Base-by-base conservation (phyloP, 129 eudicot species). In the Lonicera japonica region DNA sequence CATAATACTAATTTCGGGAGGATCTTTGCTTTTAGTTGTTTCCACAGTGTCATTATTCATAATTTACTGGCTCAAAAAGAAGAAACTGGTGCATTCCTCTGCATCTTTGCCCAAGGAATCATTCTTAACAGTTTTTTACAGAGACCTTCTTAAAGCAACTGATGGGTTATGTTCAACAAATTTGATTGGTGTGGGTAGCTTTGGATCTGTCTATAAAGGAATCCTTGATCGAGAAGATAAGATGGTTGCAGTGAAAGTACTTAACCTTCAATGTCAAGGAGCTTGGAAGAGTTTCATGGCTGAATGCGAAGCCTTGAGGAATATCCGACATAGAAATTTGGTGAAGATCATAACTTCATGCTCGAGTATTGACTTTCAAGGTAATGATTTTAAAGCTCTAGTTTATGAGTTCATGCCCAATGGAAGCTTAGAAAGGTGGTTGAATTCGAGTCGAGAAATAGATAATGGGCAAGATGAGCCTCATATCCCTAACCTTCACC, bases 201-300 rank as follows among this genome's bases (percentile, higher is more conserved):
- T 50, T 9, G 21, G 55, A 6, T 50, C 55, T 9, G 55, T 50
- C 15, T 50, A 50, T 17, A 50, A 58, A 46, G 73, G 73, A 24
- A 16, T 11, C 17, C 48, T 57, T 6, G 64, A 34, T 7, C 20
- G 11, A 10, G 61, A 34, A 11, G 46, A 11, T 4, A 29, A 20
- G 14, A 17, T 36, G 5, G 63, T 67, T 41, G 71, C 71, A 6
- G 59, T 67, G 6, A 67, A 67, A 50, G 63, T 67, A 4, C 43
- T 67, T 11, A 56, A 67, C 21, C 45, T 67, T 29, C 7, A 67
- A 14, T 10, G 7, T 6, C 19, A 4, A 0, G 40, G 61, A 4
- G 59, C 71, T 0, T 20, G 18, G 19, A 67, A 67, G 55, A 67
- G 71, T 17, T 50, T 50, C 9, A n/a, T n/a, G 19, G 55, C 55